Evolutionary conservation across 352 stramenopile genomes (phyloP), one percentile per base, ranked within the genome.

Genomic region (Aphanomyces invadans): DNA sequence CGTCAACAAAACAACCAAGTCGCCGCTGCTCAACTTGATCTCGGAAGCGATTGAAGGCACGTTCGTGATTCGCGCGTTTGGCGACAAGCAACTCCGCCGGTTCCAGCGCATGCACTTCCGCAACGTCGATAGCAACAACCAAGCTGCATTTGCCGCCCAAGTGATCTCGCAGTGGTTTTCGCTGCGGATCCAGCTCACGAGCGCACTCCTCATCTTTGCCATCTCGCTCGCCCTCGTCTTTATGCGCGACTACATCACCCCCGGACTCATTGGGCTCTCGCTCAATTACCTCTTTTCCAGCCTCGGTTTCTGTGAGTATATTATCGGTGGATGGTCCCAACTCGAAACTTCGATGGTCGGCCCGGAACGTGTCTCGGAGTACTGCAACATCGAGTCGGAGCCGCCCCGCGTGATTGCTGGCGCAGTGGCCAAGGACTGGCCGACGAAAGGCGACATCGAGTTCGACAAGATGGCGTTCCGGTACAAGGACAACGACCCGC

Each of bases 381-480:
- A 88, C 61, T 69, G 68, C 29, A 55, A 56, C 0, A 70, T 87
- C 31, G 29, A 46, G 7, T 33, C 69, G 1, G 78, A 86, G 63
- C 72, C 78, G 7, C 59, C 59, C 12, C 59, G 59, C 32, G 68
- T 72, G 51, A 65, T 82, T 23, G 15, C 65, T 1, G 31, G 53
- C 23, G 70, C 72, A 5, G 79, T 83, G 19, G 74, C 79, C 2
- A 68, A 73, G 3, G 76, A 76, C 19, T 99, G 96, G 96, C 96
- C 96, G 3, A 45, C 70, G 1, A 74, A 87, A 1, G 96, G 96
- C 26, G 68, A 76, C n/a, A 70, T 99, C 12, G 71, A 76, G 39
- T 98, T 98, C 73, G 75, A 97, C 29, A 79, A 89, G 60, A 90
- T 98, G 10, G 85, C 71, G 15, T 79, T 98, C 44, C 78, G 92